Evolutionary conservation across 1,284 basidiomycete species (phyloP).

Genomic region (Sanghuangporus baumii): DNA sequence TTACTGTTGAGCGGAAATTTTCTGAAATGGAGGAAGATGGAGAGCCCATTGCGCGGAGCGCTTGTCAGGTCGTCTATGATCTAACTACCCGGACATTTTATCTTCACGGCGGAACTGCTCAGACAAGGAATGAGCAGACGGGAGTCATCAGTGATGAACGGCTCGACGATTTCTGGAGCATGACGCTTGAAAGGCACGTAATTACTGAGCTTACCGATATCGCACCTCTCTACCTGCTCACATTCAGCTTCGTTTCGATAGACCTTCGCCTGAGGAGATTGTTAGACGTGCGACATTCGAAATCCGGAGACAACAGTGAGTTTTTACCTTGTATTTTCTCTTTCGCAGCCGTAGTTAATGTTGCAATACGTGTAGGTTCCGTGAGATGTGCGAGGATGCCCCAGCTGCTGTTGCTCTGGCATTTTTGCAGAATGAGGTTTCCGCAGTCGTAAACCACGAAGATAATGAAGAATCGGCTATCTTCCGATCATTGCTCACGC

Average conservation of each 20-base stretch:
- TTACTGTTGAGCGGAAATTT: slow-evolving; percentile 13
- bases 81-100: slow-evolving; percentile 47
- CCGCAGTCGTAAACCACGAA: slow-evolving; percentile 62
- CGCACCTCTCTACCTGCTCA: not conserved
- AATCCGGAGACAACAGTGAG: slow-evolving; percentile 63
- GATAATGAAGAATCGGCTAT: slow-evolving; percentile 52
- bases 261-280: slow-evolving; percentile 53
- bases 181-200: slow-evolving; percentile 56
- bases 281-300: slow-evolving; percentile 54
- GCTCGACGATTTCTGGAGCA: slow-evolving; percentile 72
- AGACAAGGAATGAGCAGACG: slow-evolving; percentile 22
- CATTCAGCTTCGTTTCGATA: slow-evolving; percentile 24
- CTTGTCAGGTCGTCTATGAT: slow-evolving; percentile 73
- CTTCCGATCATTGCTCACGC: slow-evolving; percentile 63
- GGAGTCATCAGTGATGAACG: slow-evolving; percentile 35
- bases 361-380: slow-evolving; percentile 45
- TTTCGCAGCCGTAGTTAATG: not conserved
- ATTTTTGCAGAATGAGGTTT: slow-evolving; percentile 66
- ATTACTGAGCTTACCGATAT: not conserved
- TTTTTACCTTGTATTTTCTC: not conserved
- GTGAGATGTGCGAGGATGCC: slow-evolving; percentile 68
- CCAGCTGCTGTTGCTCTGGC: slow-evolving; percentile 60
- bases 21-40: slow-evolving; percentile 21
- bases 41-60: slow-evolving; percentile 55
- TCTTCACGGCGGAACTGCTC: slow-evolving; percentile 70